A percentile compares a stretch with the other conserved stretches of the same genome.
These are phyloP conservation scores for Zygosaccharomyces sapae DNA, from an alignment of 1,139 yeast genomes.

Conservation along the genomic window DNA sequence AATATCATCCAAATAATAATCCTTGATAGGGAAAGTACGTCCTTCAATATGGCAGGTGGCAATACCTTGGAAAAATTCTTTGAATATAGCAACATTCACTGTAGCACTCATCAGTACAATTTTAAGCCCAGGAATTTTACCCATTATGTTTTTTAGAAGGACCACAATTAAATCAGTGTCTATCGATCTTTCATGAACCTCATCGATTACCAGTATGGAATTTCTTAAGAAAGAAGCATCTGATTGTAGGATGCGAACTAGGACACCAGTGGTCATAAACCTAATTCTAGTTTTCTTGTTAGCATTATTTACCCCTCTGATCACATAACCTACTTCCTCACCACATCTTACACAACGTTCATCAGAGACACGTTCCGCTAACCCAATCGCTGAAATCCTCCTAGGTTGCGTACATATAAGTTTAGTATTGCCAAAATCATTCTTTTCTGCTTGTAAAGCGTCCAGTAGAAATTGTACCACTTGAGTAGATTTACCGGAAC, in stretches of 20 bases:
- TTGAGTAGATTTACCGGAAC: conserved; percentile 93
- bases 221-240: conserved; percentile 45
- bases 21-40: conserved; percentile 85
- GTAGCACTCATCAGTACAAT: conserved; percentile 93
- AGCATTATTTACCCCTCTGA: conserved; percentile 83
- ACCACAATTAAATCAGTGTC: conserved; percentile 85
- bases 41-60: conserved; percentile 76
- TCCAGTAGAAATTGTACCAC: conserved; percentile 86
- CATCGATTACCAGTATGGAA: conserved; percentile 68
- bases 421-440: conserved; percentile 41
- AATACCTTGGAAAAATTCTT: conserved; percentile 52
- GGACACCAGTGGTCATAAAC: conserved; percentile 90
- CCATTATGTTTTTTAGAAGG: conserved; percentile 58
- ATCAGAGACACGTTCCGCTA: conserved; percentile 87
- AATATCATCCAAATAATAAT: conserved; percentile 64
- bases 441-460: conserved; percentile 38
- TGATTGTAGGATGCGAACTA: conserved; percentile 75
- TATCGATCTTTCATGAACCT: conserved; percentile 91
- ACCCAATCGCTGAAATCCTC: conserved; percentile 90
- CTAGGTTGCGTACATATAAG: conserved; percentile 93
- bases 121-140: conserved; percentile 48
- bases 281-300: conserved; percentile 59
- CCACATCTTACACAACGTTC: conserved; percentile 73
- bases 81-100: conserved; percentile 67
- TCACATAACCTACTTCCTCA: conserved; percentile 77